Evolutionary conservation across 768 basidiomycete genomes (phyloP).

Genomic region (Lepiota venenata): DNA sequence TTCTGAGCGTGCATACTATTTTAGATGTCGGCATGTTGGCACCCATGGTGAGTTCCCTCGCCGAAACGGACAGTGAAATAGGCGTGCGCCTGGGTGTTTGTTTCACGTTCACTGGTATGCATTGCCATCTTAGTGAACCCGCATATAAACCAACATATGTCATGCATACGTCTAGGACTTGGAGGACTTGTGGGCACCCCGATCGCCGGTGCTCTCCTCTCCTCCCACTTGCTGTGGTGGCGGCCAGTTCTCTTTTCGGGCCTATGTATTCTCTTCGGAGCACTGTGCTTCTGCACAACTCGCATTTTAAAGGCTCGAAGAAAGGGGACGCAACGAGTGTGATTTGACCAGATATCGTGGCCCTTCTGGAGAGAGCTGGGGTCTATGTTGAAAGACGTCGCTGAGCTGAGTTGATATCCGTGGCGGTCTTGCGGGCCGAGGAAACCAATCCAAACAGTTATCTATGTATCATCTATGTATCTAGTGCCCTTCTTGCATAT

Average conservation of each 20-base stretch:
- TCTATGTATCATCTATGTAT: too few relatives aligned
- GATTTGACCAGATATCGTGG: not conserved
- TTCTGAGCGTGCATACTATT: slow-evolving; percentile 7
- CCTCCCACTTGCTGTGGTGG: slow-evolving; percentile 54
- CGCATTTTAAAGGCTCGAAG: slow-evolving; percentile 22
- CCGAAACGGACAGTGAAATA: slow-evolving; percentile 45
- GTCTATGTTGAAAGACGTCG: too few relatives aligned
- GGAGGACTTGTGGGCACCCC: slow-evolving; percentile 41
- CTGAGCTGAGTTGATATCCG: too few relatives aligned
- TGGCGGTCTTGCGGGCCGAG: too few relatives aligned
- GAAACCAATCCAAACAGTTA: too few relatives aligned
- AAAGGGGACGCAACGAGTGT: slow-evolving; percentile 23
- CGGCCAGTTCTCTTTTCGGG: slow-evolving; percentile 53
- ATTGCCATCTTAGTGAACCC: not conserved
- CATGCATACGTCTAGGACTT: not conserved
- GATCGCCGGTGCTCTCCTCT: slow-evolving; percentile 54
- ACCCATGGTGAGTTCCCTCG: slow-evolving; percentile 41
- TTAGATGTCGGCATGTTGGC: slow-evolving; percentile 39
- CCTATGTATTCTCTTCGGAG: slow-evolving; percentile 28
- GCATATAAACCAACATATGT: not conserved
- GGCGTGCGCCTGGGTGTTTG: slow-evolving; percentile 52
- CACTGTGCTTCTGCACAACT: slow-evolving; percentile 25
- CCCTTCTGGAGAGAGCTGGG: too few relatives aligned
- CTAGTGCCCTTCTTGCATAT: too few relatives aligned
- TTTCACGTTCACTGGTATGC: slow-evolving; percentile 43